Conservation (phyloP, 2,329 filamentous ascomycete genomes). For the Chrysoporthe austroafricana region DNA sequence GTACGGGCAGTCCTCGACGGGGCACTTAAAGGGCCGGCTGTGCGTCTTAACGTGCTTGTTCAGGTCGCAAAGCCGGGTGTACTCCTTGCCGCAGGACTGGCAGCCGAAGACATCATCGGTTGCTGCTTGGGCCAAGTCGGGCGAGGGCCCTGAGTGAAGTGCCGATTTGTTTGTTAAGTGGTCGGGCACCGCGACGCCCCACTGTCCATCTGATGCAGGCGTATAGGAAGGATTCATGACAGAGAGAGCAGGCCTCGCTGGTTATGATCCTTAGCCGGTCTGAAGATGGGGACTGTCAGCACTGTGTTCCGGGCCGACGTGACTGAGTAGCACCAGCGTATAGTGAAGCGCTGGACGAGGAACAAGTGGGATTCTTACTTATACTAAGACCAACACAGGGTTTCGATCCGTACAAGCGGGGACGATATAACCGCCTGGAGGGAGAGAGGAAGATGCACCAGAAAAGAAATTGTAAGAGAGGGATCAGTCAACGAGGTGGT, state of each 20-base stretch:
- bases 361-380: background rate
- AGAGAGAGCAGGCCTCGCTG: constrained; percentile 15
- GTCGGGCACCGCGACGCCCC: constrained; percentile 19
- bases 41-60: constrained; percentile 38
- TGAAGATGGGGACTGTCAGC: constrained; percentile 18
- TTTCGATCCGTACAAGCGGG: background rate
- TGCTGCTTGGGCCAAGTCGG: constrained; percentile 13
- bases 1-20: constrained; percentile 69
- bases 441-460: background rate
- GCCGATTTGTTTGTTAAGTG: constrained; percentile 15
- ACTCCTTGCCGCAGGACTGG: constrained; percentile 36
- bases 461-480: background rate
- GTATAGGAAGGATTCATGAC: constrained; percentile 25
- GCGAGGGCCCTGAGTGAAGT: constrained; percentile 10
- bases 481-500: constrained; percentile 6
- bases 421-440: constrained; percentile 2
- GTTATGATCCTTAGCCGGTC: constrained; percentile 10
- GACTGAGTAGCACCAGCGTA: constrained; percentile 2
- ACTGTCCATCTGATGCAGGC: constrained; percentile 17
- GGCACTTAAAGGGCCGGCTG: constrained; percentile 64
- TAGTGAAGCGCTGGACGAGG: background rate
- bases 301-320: background rate
- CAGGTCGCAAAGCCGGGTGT: constrained; percentile 39
- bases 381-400: background rate
- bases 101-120: constrained; percentile 30